These are phyloP conservation scores for Kalmusia sp. DNA, from an alignment of 2,329 filamentous ascomycete species.

Conservation along the genomic window DNA sequence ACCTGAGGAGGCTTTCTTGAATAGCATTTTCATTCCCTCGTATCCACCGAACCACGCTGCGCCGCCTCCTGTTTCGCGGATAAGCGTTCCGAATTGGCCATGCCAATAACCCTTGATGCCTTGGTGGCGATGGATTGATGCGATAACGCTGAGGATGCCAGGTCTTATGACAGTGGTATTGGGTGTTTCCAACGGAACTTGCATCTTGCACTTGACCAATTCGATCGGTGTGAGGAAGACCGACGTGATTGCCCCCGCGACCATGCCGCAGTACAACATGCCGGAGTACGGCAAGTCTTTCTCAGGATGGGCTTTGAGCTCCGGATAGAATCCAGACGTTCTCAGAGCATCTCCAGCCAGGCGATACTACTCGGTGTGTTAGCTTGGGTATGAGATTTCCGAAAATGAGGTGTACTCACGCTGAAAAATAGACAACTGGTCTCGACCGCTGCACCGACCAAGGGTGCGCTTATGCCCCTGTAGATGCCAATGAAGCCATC, in stretches of 20 bases:
- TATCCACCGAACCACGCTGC: constrained; percentile 86
- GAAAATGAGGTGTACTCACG: constrained; percentile 41
- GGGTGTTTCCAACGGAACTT: constrained; percentile 66
- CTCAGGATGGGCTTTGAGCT: constrained; percentile 44
- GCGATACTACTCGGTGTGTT: constrained; percentile 49
- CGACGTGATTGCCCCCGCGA: constrained; percentile 87
- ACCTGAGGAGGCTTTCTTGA: constrained; percentile 60
- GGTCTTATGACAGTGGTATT: constrained; percentile 58
- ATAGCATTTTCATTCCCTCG: constrained; percentile 67
- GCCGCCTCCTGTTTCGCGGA: constrained; percentile 90
- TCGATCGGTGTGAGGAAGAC: constrained; percentile 93
- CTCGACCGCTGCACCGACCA: constrained; percentile 90
- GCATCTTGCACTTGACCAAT: constrained; percentile 98
- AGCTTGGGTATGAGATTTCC: constrained; percentile 17
- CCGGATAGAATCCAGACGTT: constrained; percentile 63
- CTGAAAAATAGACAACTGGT: constrained; percentile 94
- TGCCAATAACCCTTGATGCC: constrained; percentile 92
- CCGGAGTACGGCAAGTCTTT: constrained; percentile 75
- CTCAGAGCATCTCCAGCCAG: constrained; percentile 66
- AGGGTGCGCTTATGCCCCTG: constrained; percentile 88
- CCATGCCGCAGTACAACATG: constrained; percentile 81
- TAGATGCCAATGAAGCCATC: constrained; percentile 87
- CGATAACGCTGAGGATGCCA: constrained; percentile 74
- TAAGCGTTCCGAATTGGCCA: constrained; percentile 89
- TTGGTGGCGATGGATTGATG: constrained; percentile 80